Percentiles rank a stretch among this genome's conserved stretches.
phyloP scores from a whole-genome alignment of 1,284 basidiomycete genomes.

The Sphaerobolus stellatus region DNA sequence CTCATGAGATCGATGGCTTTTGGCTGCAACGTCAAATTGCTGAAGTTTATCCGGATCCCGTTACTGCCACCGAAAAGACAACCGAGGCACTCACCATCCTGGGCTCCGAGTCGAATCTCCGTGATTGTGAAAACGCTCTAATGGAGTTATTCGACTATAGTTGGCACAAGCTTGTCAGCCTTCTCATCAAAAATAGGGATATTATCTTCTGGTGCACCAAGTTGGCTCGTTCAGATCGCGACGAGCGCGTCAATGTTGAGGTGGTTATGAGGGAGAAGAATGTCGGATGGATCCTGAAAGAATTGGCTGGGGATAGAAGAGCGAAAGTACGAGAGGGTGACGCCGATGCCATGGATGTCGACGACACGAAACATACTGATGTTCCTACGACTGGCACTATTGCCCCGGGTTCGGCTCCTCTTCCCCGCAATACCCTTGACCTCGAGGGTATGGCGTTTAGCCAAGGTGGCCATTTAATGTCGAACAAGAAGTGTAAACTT shows the following conservation, averaged over 20 bases:
- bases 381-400: conserved; percentile 89
- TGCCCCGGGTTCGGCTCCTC: conserved; percentile 82
- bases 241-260: conserved; percentile 92
- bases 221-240: conserved; percentile 85
- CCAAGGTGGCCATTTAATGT: conserved; percentile 96
- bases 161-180: conserved; percentile 88
- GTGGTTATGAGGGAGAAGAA: conserved; percentile 99
- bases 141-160: conserved; percentile 98
- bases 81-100: conserved; percentile 84
- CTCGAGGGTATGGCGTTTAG: conserved; percentile 94
- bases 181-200: conserved; percentile 94
- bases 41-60: conserved; percentile 89
- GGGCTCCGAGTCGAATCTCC: conserved; percentile 83
- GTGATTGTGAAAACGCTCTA: conserved; percentile 95
- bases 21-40: conserved; percentile 97
- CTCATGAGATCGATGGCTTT: conserved; percentile 93
- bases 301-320: conserved; percentile 77
- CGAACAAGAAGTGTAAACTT: conserved; percentile 97
- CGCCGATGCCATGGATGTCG: conserved; percentile 76
- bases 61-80: conserved; percentile 93
- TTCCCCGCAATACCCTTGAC: conserved; percentile 86
- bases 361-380: conserved; percentile 46
- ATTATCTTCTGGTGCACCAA: conserved; percentile 98
- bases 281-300: conserved; percentile 92
- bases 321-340: conserved; percentile 38